phyloP scores from a whole-genome alignment of 208 protist species.

The Trypanosoma grayi region DNA sequence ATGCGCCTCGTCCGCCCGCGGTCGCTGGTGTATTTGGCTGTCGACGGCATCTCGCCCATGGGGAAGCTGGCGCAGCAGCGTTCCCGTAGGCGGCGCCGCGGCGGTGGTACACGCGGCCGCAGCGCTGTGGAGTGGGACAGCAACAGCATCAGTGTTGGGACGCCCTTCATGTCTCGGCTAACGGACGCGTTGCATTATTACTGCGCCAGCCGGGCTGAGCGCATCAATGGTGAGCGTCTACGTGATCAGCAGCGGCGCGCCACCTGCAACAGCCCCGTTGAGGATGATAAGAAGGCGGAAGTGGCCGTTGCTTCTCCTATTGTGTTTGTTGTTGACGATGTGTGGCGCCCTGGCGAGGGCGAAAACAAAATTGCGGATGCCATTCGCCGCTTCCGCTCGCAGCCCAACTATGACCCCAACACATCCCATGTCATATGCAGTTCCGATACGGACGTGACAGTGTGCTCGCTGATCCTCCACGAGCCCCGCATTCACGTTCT shows the following conservation, averaged over 20 bases:
- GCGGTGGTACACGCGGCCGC: conserved; percentile 37
- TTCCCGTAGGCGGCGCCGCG: conserved; percentile 88
- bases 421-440: conserved; percentile 98
- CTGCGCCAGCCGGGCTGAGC: conserved; percentile 74
- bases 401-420: conserved; percentile 96
- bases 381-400: conserved; percentile 69
- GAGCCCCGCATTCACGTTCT: conserved; percentile 97
- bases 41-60: conserved; percentile 97
- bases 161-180: conserved; percentile 80
- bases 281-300: neutral
- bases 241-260: conserved; percentile 19
- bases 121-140: conserved; percentile 53
- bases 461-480: conserved; percentile 96
- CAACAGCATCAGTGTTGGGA: conserved; percentile 85
- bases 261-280: neutral
- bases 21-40: conserved; percentile 95
- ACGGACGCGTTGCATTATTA: conserved; percentile 79
- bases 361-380: conserved; percentile 90
- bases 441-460: conserved; percentile 99
- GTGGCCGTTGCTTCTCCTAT: conserved; percentile 22
- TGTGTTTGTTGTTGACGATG: conserved; percentile 94
- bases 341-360: conserved; percentile 96
- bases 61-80: conserved; percentile 99
- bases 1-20: conserved; percentile 90
- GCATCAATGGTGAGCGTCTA: conserved; percentile 83